These are phyloP conservation scores for Lactarius evosmus DNA, from an alignment of 768 basidiomycete species.

Conservation along the genomic window DNA sequence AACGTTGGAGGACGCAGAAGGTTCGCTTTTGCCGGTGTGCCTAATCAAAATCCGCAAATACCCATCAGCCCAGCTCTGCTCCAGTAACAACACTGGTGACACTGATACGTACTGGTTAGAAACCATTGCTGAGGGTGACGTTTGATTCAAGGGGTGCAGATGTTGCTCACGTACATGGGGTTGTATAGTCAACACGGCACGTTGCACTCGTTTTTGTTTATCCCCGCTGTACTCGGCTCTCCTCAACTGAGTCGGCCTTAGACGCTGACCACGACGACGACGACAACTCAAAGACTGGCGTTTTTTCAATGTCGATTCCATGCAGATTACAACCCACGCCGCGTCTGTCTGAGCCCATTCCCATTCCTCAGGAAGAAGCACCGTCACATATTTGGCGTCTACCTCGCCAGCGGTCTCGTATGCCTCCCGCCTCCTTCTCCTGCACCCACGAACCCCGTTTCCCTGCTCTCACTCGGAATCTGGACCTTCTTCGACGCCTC, in stretches of 20 bases:
- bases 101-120: no score
- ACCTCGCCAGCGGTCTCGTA: constrained; percentile 89
- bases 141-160: background rate
- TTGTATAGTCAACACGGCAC: no score
- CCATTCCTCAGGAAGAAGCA: constrained; percentile 59
- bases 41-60: constrained; percentile 1
- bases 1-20: background rate
- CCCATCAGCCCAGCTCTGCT: background rate
- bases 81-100: no score
- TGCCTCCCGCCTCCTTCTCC: constrained; percentile 37
- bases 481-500: constrained; percentile 96
- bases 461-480: constrained; percentile 90
- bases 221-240: constrained; percentile 10
- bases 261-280: constrained; percentile 7
- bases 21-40: no score
- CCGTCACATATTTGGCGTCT: constrained; percentile 80
- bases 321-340: constrained; percentile 80
- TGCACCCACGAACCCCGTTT: no score
- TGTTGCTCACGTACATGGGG: no score
- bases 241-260: background rate
- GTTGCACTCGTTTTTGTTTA: no score
- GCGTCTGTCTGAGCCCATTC: constrained; percentile 85
- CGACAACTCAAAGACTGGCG: no score
- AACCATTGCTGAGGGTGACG: background rate
- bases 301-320: constrained; percentile 63